Percentiles rank a stretch among this genome's conserved stretches.
Conservation (phyloP, 2,329 filamentous ascomycete species). For the Metarhizium guizhouense region DNA sequence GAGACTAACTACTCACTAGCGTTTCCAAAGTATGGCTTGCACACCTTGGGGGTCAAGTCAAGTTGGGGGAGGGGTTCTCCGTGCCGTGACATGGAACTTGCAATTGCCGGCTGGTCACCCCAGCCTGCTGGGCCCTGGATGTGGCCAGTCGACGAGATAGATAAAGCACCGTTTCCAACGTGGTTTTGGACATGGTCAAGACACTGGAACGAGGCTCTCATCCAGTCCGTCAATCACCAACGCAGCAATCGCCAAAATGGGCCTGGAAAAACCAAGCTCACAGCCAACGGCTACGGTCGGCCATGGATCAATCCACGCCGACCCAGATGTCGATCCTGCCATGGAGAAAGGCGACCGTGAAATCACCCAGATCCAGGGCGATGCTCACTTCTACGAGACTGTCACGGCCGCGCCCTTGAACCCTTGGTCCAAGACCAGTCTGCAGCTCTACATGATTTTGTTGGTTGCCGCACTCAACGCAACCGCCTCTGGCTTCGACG, state of each 20-base stretch:
- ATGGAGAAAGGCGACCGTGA: conserved; percentile 13
- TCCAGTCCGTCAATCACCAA: not conserved
- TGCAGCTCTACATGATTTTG: conserved; percentile 27
- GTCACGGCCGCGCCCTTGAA: conserved; percentile 18
- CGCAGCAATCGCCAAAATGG: not conserved
- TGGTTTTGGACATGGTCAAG: not conserved
- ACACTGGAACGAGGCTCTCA: not conserved
- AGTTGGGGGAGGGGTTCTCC: not conserved
- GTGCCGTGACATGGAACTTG: not conserved
- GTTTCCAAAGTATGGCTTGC: not conserved
- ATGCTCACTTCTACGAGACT: conserved; percentile 18
- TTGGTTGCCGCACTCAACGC: conserved; percentile 27
- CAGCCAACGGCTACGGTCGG: conserved; percentile 1
- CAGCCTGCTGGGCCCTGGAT: not conserved
- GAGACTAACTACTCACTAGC: no score
- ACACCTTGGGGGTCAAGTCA: not conserved
- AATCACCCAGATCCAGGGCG: conserved; percentile 19
- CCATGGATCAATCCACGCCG: conserved; percentile 9
- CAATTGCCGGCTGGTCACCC: not conserved
- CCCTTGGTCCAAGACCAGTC: conserved; percentile 24
- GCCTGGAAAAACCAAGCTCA: not conserved
- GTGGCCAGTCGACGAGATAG: not conserved
- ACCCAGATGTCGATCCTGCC: conserved; percentile 6
- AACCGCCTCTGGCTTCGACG: conserved; percentile 29
- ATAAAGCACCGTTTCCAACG: not conserved